Evolutionary conservation across 176 grass and related monocot species (phyloP).

Genomic region (Oryza coarctata): DNA sequence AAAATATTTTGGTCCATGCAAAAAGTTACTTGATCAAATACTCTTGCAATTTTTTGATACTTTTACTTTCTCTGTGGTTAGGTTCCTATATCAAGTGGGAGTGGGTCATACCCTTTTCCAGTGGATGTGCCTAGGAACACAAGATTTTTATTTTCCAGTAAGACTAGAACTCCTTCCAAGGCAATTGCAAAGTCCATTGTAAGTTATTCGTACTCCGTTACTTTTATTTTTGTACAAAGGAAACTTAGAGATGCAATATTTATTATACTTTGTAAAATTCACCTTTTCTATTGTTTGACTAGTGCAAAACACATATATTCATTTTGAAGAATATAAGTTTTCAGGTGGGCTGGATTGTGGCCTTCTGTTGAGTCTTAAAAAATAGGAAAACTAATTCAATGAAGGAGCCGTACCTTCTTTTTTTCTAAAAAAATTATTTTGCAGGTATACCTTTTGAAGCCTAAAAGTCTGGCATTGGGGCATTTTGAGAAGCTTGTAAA

Average conservation of each 20-base stretch:
- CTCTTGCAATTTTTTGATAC: background rate
- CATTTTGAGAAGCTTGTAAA: constrained; percentile 89
- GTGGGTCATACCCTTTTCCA: constrained; percentile 76
- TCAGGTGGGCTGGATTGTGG: background rate
- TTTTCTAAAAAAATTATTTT: constrained; percentile 27
- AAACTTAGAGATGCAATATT: constrained; percentile 6
- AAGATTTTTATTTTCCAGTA: constrained; percentile 89
- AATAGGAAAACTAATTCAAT: background rate
- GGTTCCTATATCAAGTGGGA: constrained; percentile 90
- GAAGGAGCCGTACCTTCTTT: background rate
- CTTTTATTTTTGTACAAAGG: background rate
- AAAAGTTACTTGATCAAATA: background rate
- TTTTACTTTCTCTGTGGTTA: constrained; percentile 35
- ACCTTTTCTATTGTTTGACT: constrained; percentile 19
- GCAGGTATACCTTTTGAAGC: constrained; percentile 90
- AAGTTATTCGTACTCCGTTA: constrained; percentile 42
- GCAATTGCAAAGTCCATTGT: constrained; percentile 92
- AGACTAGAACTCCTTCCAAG: constrained; percentile 69
- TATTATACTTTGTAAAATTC: constrained; percentile 29
- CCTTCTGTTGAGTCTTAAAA: background rate
- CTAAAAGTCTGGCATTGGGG: constrained; percentile 58
- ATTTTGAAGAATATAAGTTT: background rate
- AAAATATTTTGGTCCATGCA: constrained; percentile 4
- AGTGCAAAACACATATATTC: background rate
- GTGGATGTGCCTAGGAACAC: constrained; percentile 74